phyloP scores from a whole-genome alignment of 306 rosid species.

The Prunus mume region DNA sequence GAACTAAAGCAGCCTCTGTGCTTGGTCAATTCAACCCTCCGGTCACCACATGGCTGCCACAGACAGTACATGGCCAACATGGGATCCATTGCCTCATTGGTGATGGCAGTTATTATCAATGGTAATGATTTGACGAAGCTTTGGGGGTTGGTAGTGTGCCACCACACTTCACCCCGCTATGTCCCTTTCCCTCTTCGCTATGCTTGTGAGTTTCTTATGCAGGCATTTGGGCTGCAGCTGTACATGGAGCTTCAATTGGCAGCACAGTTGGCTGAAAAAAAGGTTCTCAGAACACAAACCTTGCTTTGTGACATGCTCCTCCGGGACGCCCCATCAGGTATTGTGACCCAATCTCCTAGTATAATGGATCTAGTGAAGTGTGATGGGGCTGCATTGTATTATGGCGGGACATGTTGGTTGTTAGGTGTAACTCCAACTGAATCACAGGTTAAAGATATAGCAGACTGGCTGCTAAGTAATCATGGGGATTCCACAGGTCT shows the following conservation, averaged over 20 bases:
- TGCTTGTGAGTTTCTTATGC: conserved; percentile 84
- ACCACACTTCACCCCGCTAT: conserved; percentile 63
- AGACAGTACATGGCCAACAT: conserved; percentile 70
- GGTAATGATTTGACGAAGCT: conserved; percentile 50
- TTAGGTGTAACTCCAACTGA: conserved; percentile 82
- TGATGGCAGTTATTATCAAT: conserved; percentile 57
- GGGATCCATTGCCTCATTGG: conserved; percentile 76
- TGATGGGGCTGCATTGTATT: conserved; percentile 80
- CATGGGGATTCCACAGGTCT: conserved; percentile 76
- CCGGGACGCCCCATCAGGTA: conserved; percentile 61
- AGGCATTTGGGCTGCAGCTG: conserved; percentile 74
- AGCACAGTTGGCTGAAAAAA: conserved; percentile 63
- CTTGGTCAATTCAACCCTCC: conserved; percentile 79
- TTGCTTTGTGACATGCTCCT: conserved; percentile 84
- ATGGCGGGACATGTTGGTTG: conserved; percentile 57
- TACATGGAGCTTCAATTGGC: conserved; percentile 74
- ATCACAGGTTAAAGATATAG: conserved; percentile 66
- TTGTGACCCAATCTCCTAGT: conserved; percentile 70
- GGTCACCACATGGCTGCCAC: conserved; percentile 78
- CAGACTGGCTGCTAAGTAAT: conserved; percentile 56
- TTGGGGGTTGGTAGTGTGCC: conserved; percentile 92
- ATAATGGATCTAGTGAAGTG: conserved; percentile 79
- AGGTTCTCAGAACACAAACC: conserved; percentile 62
- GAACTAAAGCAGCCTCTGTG: conserved; percentile 61
- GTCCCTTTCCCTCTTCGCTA: conserved; percentile 84